These are phyloP conservation scores for Didymella pomorum DNA, from an alignment of 2,329 filamentous ascomycete genomes.

Conservation along the genomic window DNA sequence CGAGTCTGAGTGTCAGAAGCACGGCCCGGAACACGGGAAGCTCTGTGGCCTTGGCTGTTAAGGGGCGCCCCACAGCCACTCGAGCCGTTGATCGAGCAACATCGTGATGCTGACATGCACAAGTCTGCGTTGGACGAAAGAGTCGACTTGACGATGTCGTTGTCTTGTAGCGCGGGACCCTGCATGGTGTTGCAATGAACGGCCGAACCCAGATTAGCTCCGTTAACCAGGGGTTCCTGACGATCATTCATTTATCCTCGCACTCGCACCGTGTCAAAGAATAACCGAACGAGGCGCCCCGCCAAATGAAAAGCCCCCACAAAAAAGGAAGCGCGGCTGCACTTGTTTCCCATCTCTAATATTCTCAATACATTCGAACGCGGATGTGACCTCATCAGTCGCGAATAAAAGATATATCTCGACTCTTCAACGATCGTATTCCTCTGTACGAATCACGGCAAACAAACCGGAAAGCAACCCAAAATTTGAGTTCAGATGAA, in stretches of 20 bases:
- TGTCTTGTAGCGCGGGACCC: constrained; percentile 14
- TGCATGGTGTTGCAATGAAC: constrained; percentile 10
- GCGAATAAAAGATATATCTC: no score
- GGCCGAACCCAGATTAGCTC: constrained; percentile 2
- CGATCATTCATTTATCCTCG: constrained; percentile 9
- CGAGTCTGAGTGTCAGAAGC: constrained; percentile 19
- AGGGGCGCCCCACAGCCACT: constrained; percentile 19
- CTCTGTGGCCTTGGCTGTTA: constrained; percentile 17
- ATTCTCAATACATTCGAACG: not conserved
- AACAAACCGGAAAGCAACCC: no score
- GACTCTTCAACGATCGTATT: no score
- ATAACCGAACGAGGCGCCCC: constrained; percentile 2
- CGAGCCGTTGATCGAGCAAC: constrained; percentile 4
- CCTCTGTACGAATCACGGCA: no score
- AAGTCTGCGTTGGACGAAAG: not conserved
- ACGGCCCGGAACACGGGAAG: constrained; percentile 20
- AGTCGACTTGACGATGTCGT: not conserved
- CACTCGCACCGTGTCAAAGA: constrained; percentile 9
- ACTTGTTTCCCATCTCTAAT: not conserved
- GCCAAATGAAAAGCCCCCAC: not conserved
- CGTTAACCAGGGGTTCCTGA: constrained; percentile 2
- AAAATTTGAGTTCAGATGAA: no score
- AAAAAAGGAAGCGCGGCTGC: not conserved
- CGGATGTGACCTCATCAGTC: not conserved
- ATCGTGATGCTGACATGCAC: not conserved